These are phyloP conservation scores for Saccharomyces hybrid DNA, from an alignment of 1,139 yeast species.

Conservation along the genomic window DNA sequence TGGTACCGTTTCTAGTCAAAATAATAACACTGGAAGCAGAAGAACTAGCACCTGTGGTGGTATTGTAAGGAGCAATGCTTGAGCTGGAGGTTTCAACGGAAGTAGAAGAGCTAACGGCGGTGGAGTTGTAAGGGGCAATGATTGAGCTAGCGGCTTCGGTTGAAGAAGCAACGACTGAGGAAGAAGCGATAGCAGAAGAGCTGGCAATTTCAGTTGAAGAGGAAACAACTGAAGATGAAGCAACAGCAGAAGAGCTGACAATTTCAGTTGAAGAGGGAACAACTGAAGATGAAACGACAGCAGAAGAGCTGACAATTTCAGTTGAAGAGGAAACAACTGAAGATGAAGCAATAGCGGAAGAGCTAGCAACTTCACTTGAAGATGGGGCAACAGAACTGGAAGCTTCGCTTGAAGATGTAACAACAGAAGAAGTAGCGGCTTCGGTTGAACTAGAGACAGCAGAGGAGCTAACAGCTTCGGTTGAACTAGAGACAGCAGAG, in stretches of 20 bases:
- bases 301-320: background rate
- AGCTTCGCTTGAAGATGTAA: background rate
- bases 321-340: background rate
- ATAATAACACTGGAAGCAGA: conserved; percentile 1
- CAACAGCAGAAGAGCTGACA: conserved; percentile 1
- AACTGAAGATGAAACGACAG: conserved; percentile 15
- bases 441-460: conserved; percentile 3
- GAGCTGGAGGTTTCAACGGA: background rate
- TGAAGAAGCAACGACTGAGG: no score
- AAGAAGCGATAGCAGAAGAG: background rate
- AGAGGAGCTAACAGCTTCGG: no score
- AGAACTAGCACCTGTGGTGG: background rate
- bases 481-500: no score
- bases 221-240: conserved; percentile 10
- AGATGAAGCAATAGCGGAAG: background rate
- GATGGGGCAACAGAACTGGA: background rate
- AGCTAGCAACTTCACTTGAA: background rate
- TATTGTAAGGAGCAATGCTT: background rate
- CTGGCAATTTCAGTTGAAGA: conserved; percentile 15
- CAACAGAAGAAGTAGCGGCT: background rate
- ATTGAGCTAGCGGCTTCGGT: no score
- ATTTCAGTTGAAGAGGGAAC: no score
- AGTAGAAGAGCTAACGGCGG: background rate
- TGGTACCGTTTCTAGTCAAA: background rate
- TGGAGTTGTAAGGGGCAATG: background rate